Evolutionary conservation across 2,329 filamentous ascomycete species (phyloP), one percentile per base, ranked within the genome.

Genomic region (Uncinocarpus reesii): DNA sequence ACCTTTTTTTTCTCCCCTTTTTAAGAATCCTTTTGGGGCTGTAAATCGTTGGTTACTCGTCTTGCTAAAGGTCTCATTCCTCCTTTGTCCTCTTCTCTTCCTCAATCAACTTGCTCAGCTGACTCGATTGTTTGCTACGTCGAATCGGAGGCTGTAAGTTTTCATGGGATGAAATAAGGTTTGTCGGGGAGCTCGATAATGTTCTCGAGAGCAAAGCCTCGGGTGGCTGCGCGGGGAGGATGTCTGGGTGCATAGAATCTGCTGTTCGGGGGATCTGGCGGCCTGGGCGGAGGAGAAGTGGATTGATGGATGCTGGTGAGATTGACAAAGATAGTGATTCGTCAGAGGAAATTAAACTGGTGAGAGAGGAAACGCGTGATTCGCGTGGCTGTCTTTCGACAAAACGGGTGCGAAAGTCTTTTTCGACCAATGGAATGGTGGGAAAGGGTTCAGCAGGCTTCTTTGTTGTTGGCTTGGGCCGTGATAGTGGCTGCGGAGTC

Each of bases 341-440:
- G 34, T 48, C 43, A 8, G 38, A 41, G 18, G 50, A 21, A 50
- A 41, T 40, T 46, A 55, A 15, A 42, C 52, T 49, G 50, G 48
- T 41, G 42, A 50, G 21, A 40, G 56, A 53, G 6, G 53, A 52
- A 7, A 49, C 40, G 29, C 47, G 53, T 16, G 57, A 55, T 35
- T 60, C 57, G 13, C 55, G 55, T 13, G 51, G 51, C 20, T 56
- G 50, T 43, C 56, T 58, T 52, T 68, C 62, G 5, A 60, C 61
- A 47, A 69, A 70, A 23, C 58, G 60, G 5, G 57, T 51, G 2
- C 67, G 63, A 50, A 70, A 70, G 40, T 62, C 59, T 24, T 58
- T 62, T 13, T 65, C 60, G 8, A 68, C 64, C 2, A 70, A 58
- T n/a, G 58, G 51, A 18, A 40, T 38, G 5, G 42, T 43, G 5